Base-by-base conservation (phyloP, 306 rosid species). In the Ammopiptanthus mongolicus region DNA sequence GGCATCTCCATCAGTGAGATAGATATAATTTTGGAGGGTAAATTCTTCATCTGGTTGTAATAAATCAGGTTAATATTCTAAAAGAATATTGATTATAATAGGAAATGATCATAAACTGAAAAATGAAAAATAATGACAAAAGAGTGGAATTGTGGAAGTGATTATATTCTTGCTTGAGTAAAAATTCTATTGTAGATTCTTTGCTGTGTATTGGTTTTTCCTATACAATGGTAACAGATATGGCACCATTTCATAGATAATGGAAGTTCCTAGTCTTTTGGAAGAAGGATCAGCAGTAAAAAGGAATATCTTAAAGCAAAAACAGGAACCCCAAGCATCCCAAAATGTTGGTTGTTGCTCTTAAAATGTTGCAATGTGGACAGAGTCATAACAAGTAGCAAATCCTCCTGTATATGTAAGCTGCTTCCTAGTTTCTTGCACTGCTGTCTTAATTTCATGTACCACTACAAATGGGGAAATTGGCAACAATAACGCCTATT, bases 181-280 rank as follows among this genome's bases (percentile, higher is more conserved):
- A 60, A 34, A 64, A 34, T 31, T 17, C 14, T 47, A 3, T 17
- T 44, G 76, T 60, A 47, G 33, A 58, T 14, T 44, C 44, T 52
- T 73, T 79, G 74, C 8, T 61, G 8, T 47, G 59, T 48, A 58
- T 37, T 47, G 71, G 25, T 28, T 59, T 50, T 52, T n/a, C 33
- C 33, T 59, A 46, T 44, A 3, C n/a, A 78, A 21, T 60, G 36
- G 34, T 89, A 69, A 85, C 48, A 18, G 77, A 44, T 52, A 61
- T 68, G 46, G 34, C 33, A 57, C 71, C 34, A 74, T 74, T 70
- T 78, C 50, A 59, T 76, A 93, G 98, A 92, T 92, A 78, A 90
- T 87, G 98, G 99, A 90, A 84, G 88, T 84, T 81, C 99, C 99
- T 6, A 88, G 92, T 73, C 98, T 96, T 8, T 50, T 90, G 82